Percentiles rank a stretch among this genome's conserved stretches.
These are phyloP conservation scores for Melocanna baccifera DNA, from an alignment of 176 grass and related monocot genomes.

Conservation along the genomic window DNA sequence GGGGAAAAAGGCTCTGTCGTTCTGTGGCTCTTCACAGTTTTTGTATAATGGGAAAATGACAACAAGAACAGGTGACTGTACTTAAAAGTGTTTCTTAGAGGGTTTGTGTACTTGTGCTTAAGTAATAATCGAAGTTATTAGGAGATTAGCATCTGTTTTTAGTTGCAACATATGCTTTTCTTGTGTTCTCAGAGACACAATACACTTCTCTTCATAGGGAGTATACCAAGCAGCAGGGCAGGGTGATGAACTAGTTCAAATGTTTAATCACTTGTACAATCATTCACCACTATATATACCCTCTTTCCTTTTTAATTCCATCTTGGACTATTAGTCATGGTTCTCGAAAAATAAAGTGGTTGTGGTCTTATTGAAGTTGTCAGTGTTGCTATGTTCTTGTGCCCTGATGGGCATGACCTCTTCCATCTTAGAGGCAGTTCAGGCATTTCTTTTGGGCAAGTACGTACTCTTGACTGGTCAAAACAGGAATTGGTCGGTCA, in stretches of 20 bases:
- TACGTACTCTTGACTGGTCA: neutral
- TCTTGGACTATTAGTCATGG: neutral
- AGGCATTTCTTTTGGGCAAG: neutral
- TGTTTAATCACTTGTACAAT: neutral
- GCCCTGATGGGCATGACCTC: neutral
- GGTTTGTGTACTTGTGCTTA: neutral
- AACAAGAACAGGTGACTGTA: neutral
- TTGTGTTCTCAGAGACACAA: neutral
- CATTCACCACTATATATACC: neutral
- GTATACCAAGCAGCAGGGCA: neutral
- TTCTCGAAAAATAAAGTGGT: neutral
- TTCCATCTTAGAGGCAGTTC: neutral
- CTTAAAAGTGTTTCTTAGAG: neutral
- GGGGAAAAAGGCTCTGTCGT: neutral
- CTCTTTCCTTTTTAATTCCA: no score
- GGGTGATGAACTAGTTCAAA: neutral
- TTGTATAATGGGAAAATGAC: neutral
- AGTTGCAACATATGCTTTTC: neutral
- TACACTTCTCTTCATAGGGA: neutral
- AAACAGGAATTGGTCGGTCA: slow-evolving; percentile 2
- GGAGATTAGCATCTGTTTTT: neutral
- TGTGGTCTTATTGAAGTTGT: neutral
- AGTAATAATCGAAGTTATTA: neutral
- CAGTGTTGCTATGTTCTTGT: neutral
- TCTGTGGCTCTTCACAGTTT: neutral